Evolutionary conservation across 805 yeast species (phyloP).

Genomic region (Wickerhamomyces bisporus): DNA sequence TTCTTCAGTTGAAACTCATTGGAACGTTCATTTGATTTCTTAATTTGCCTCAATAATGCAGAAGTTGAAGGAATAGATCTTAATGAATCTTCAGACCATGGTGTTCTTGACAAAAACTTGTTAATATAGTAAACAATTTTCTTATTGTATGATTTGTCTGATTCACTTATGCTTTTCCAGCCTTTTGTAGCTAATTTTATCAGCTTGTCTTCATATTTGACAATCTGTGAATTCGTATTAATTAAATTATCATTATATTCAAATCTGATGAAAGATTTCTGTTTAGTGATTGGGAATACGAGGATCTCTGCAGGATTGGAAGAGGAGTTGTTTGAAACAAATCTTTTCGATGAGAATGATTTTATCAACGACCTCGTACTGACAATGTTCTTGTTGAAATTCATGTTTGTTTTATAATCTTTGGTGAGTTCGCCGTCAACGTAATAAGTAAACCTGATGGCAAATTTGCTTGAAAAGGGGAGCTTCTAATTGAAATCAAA

Average conservation of each 20-base stretch:
- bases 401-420: no score
- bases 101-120: slow-evolving; percentile 52
- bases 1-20: slow-evolving; percentile 16
- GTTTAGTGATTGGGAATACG: slow-evolving; percentile 66
- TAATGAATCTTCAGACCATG: slow-evolving; percentile 77
- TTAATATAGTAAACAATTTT: slow-evolving; percentile 51
- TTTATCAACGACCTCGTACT: no score
- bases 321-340: neutral
- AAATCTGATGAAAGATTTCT: slow-evolving; percentile 61
- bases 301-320: slow-evolving; percentile 52
- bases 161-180: slow-evolving; percentile 59
- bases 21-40: slow-evolving; percentile 17
- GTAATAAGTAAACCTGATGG: no score
- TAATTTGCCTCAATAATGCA: slow-evolving; percentile 39
- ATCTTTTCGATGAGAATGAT: neutral
- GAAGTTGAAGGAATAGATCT: slow-evolving; percentile 68
- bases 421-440: no score
- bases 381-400: no score
- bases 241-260: slow-evolving; percentile 41
- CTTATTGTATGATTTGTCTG: slow-evolving; percentile 52
- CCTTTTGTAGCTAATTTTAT: slow-evolving; percentile 45
- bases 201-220: slow-evolving; percentile 38
- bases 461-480: no score
- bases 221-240: slow-evolving; percentile 32
- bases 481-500: no score